Evolutionary conservation across 768 basidiomycete genomes (phyloP).

Genomic region (Asterophora lycoperdoides): DNA sequence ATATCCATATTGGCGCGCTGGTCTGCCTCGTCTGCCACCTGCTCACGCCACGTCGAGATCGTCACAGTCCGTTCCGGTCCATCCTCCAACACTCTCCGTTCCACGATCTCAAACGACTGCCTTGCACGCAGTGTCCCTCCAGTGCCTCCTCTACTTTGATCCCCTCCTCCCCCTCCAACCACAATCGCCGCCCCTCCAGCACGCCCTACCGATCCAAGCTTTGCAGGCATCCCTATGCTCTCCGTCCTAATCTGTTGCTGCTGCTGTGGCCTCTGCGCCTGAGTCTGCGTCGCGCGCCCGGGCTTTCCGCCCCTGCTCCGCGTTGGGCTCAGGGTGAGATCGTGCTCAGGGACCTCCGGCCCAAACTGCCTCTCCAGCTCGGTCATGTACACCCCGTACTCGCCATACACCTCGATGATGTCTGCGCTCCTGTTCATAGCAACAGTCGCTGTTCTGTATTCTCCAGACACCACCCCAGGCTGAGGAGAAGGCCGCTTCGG

Average conservation of each 20-base stretch:
- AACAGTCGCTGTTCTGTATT: conserved; percentile 2
- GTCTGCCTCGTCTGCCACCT: conserved; percentile 39
- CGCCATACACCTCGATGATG: conserved; percentile 29
- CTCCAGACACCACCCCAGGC: background rate
- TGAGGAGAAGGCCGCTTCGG: background rate
- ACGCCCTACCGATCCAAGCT: conserved; percentile 14
- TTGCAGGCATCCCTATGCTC: conserved; percentile 22
- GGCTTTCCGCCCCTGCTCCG: conserved; percentile 10
- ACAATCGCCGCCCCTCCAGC: background rate
- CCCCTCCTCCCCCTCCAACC: too few species aligned
- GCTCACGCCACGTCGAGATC: conserved; percentile 54
- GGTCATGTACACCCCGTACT: conserved; percentile 29
- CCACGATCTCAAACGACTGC: conserved; percentile 41
- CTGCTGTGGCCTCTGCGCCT: conserved; percentile 3
- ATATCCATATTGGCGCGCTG: conserved; percentile 40
- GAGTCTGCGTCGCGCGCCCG: conserved; percentile 15
- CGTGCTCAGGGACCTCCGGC: conserved; percentile 8
- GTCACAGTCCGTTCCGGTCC: conserved; percentile 50
- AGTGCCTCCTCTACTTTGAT: background rate
- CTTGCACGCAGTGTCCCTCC: conserved; percentile 23
- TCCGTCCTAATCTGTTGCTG: conserved; percentile 12
- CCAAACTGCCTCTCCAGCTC: conserved; percentile 30
- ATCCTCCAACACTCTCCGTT: conserved; percentile 40
- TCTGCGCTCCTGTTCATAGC: conserved; percentile 6
- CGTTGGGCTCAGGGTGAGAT: conserved; percentile 20